phyloP scores from a whole-genome alignment of 176 grass and related monocot species.

The Aegilops bicornis region DNA sequence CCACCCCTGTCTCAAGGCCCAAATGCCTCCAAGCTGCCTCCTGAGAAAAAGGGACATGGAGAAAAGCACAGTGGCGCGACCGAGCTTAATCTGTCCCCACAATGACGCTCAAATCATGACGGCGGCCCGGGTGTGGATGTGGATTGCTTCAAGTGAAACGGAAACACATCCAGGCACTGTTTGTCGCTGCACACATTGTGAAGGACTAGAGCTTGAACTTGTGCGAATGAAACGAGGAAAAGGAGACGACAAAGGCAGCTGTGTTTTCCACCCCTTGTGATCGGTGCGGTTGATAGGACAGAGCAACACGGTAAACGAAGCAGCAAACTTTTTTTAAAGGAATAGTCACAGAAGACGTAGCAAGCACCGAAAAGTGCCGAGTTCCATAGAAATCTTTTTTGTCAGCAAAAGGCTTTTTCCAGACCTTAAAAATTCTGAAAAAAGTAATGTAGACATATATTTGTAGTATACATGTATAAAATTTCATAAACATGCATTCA shows the following conservation, averaged over 20 bases:
- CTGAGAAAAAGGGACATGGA: constrained; percentile 3
- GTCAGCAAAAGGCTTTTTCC: too few relatives aligned
- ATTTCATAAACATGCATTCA: too few relatives aligned
- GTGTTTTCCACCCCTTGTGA: not conserved
- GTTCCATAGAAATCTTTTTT: too few relatives aligned
- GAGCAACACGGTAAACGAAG: not conserved
- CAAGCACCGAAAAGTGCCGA: too few relatives aligned
- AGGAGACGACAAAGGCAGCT: not conserved
- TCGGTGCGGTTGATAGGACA: not conserved
- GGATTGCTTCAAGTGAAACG: too few relatives aligned
- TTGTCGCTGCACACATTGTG: not conserved
- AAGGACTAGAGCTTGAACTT: not conserved
- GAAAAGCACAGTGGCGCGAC: not conserved
- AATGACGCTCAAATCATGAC: not conserved
- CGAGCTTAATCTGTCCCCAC: not conserved
- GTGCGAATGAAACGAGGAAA: not conserved
- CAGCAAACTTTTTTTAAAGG: not conserved
- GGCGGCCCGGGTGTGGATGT: too few relatives aligned
- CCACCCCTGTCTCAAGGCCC: constrained; percentile 30
- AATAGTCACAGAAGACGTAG: too few relatives aligned
- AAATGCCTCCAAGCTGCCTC: constrained; percentile 32
- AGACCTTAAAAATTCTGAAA: too few relatives aligned
- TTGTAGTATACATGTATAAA: too few relatives aligned
- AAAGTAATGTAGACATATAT: too few relatives aligned
- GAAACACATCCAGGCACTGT: not conserved